Base-by-base conservation (phyloP, 805 yeast species). In the Tetrapisispora nanseiensis region DNA sequence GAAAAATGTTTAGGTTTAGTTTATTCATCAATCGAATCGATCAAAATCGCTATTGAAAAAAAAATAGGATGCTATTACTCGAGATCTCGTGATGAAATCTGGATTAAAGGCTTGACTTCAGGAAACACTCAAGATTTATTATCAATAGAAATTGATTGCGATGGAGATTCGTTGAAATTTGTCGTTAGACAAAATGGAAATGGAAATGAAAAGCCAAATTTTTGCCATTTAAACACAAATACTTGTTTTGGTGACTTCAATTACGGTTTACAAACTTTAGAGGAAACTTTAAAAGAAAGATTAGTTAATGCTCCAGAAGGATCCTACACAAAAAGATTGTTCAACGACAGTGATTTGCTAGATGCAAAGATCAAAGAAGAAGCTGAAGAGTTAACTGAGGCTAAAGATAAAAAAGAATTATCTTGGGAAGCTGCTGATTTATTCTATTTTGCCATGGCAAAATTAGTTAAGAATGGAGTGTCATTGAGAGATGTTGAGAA, bases 341-440 rank as follows among this genome's bases (percentile, higher is more conserved):
- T 90, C 56, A 72, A 76, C 40, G 97, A 92, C 64, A 78, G 76
- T 32, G 72, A 70, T 21, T 69, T 92, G 40, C 71, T 92, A 51
- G 69, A 72, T 43, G 96, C 97, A 21, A 86, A 92, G 70, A 81
- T 92, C 65, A 78, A 79, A 62, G 98, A 92, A 67, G 98, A 92
- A 65, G 94, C 96, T 34, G 97, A 90, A 56, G 98, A 92, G 64
- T 75, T 92, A 48, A 78, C 87, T 26, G 96, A 87, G 45, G 97
- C 98, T 15, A 70, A 70, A 29, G 55, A 69, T 6, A 72, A 72
- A 53, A 74, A 73, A 2, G 82, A 90, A 44, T 74, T 86, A 42
- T 82, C 97, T 0, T 92, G 96, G 96, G 98, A 92, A 67, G 90
- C 95, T 41, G 98, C 98, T 8, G 98, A 92, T 62, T 71, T 92